A percentile compares a stretch with the other conserved stretches of the same genome.
Conservation (phyloP, 2,329 filamentous ascomycete species). For the Calonectria fujianensis region DNA sequence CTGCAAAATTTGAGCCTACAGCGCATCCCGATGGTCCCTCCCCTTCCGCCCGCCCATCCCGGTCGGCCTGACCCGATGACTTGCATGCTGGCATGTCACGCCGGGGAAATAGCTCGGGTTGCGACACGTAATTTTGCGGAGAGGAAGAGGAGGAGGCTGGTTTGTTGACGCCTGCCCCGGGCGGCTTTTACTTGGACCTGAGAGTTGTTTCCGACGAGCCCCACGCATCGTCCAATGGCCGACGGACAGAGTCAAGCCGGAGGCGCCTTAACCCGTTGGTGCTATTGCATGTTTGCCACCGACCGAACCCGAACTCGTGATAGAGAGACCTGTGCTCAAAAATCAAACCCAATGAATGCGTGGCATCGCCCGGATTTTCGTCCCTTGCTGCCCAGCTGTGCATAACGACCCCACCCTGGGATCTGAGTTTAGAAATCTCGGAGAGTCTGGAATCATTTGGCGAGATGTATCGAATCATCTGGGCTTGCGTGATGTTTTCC, state of each 20-base stretch:
- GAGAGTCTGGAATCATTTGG: background rate
- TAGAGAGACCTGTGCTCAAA: background rate
- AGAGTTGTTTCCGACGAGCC: background rate
- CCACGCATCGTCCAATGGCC: background rate
- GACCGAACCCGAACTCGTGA: slow-evolving; percentile 4
- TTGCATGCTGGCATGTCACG: slow-evolving; percentile 18
- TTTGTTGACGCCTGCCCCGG: background rate
- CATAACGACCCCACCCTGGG: background rate
- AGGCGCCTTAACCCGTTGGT: slow-evolving; percentile 9
- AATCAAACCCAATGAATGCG: background rate
- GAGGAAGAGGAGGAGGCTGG: slow-evolving; percentile 9
- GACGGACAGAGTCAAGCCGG: too few species aligned
- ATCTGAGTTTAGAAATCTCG: background rate
- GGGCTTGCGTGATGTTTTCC: background rate
- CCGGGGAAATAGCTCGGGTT: slow-evolving; percentile 10
- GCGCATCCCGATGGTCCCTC: background rate
- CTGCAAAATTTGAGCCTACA: slow-evolving; percentile 7
- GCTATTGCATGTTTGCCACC: background rate
- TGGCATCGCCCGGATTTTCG: slow-evolving; percentile 13
- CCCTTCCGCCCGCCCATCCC: background rate
- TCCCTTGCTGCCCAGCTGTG: slow-evolving; percentile 1
- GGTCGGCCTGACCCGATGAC: slow-evolving; percentile 15
- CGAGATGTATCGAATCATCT: background rate
- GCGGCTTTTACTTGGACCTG: background rate
- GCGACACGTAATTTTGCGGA: slow-evolving; percentile 24